These are phyloP conservation scores for Wolfiporia cocos DNA, from an alignment of 1,284 basidiomycete genomes.

Conservation along the genomic window DNA sequence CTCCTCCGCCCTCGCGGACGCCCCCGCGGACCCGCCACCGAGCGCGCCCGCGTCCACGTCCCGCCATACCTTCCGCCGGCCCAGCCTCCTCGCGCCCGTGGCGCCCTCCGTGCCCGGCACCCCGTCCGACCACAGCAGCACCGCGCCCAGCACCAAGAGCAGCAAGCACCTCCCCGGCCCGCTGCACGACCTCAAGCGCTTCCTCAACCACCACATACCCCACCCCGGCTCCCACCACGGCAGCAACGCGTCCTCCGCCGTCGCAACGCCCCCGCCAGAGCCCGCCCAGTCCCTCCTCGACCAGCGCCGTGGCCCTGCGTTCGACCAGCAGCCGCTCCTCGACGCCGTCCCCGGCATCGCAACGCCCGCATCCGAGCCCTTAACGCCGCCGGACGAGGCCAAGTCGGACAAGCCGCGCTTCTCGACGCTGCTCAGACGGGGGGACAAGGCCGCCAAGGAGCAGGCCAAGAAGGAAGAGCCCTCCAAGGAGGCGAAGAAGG, in stretches of 20 bases:
- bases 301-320: conserved; percentile 30
- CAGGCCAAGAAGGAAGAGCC: no score
- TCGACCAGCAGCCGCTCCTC: conserved; percentile 30
- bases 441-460: background rate
- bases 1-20: no score
- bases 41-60: conserved; percentile 16
- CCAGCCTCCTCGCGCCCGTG: conserved; percentile 14
- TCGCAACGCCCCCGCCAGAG: conserved; percentile 29
- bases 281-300: conserved; percentile 27
- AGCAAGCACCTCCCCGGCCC: conserved; percentile 50
- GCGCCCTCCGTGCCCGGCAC: background rate
- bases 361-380: conserved; percentile 9
- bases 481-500: conserved; percentile 16
- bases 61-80: conserved; percentile 16
- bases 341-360: conserved; percentile 24
- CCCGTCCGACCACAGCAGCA: background rate
- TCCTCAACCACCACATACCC: conserved; percentile 85
- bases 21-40: no score
- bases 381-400: conserved; percentile 1
- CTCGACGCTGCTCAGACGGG: conserved; percentile 9
- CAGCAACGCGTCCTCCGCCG: conserved; percentile 15
- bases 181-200: conserved; percentile 86
- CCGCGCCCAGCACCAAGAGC: conserved; percentile 16
- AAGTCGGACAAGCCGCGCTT: conserved; percentile 11
- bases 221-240: conserved; percentile 46